A percentile compares a stretch with the other conserved stretches of the same genome.
Evolutionary conservation across 768 basidiomycete genomes (phyloP).

Genomic region (Trametes sanguinea): DNA sequence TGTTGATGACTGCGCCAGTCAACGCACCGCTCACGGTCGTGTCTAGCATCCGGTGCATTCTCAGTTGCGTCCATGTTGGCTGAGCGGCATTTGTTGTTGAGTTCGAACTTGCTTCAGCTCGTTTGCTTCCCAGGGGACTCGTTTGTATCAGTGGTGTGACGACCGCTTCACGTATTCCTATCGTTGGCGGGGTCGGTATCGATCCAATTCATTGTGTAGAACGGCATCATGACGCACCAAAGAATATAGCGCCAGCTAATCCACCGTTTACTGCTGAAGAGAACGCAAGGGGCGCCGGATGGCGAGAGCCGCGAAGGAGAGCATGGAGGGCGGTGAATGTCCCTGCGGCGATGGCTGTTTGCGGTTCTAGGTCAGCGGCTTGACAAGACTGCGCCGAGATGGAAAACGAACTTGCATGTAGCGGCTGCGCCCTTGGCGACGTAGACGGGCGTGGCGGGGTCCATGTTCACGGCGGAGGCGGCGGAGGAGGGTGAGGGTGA

Average conservation of each 20-base stretch:
- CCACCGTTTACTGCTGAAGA: constrained; percentile 73
- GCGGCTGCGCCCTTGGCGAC: constrained; percentile 59
- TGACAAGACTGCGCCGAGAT: background rate
- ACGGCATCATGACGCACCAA: constrained; percentile 52
- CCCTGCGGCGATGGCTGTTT: constrained; percentile 59
- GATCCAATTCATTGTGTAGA: background rate
- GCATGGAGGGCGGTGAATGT: constrained; percentile 45
- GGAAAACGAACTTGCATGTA: constrained; percentile 81
- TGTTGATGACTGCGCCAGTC: constrained; percentile 60
- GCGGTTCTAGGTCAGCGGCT: constrained; percentile 29
- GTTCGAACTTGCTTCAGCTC: constrained; percentile 27
- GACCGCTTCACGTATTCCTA: constrained; percentile 78
- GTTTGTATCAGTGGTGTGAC: constrained; percentile 62
- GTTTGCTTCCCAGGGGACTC: constrained; percentile 42
- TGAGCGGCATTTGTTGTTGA: background rate
- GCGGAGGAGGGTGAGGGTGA: background rate
- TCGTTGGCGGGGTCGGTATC: background rate
- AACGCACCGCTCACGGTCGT: constrained; percentile 71
- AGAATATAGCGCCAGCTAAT: constrained; percentile 73
- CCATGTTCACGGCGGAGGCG: constrained; percentile 24
- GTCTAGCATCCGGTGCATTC: constrained; percentile 64
- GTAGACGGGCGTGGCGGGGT: constrained; percentile 38
- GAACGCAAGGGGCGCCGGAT: constrained; percentile 48
- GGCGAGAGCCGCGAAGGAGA: constrained; percentile 49
- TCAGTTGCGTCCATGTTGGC: constrained; percentile 53